Percentiles rank a stretch among this genome's conserved stretches.
phyloP scores from a whole-genome alignment of 2,329 filamentous ascomycete species.

The Sclerotinia spermophila region DNA sequence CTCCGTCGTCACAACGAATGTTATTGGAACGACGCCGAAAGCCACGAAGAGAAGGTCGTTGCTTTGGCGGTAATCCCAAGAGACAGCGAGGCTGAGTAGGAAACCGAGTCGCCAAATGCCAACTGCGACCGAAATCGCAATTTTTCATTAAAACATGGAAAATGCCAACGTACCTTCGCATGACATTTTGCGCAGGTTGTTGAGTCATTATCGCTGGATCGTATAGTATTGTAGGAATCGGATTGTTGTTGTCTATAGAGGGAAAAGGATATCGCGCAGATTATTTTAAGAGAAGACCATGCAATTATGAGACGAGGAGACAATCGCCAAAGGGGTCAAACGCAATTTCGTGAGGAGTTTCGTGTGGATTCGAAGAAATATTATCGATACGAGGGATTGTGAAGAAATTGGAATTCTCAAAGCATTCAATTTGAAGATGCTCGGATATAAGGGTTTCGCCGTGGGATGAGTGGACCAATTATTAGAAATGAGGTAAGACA shows the following conservation, averaged over 20 bases:
- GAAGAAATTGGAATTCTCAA: constrained; percentile 5
- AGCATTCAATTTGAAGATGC: not conserved
- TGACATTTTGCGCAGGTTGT: constrained; percentile 42
- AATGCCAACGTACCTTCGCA: constrained; percentile 41
- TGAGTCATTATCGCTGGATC: constrained; percentile 34
- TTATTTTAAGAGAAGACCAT: constrained; percentile 23
- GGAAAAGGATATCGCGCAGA: constrained; percentile 12
- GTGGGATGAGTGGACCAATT: constrained; percentile 6
- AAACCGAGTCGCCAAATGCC: not conserved
- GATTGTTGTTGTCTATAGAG: not conserved
- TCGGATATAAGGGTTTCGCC: constrained; percentile 3
- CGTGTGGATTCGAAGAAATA: constrained; percentile 18
- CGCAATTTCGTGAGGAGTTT: constrained; percentile 4
- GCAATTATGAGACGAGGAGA: constrained; percentile 27
- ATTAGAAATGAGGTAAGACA: constrained; percentile 7
- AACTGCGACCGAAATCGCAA: not conserved
- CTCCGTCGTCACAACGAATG: not conserved
- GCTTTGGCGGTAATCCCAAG: not conserved
- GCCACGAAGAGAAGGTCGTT: not conserved
- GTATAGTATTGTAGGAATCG: constrained; percentile 13
- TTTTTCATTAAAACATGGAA: not conserved
- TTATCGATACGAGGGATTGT: constrained; percentile 30
- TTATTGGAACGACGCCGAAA: constrained; percentile 10
- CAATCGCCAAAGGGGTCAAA: not conserved
- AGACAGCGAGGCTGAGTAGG: constrained; percentile 7